Evolutionary conservation across 2,329 filamentous ascomycete species (phyloP), one percentile per base, ranked within the genome.

Genomic region (Ustulina deusta): DNA sequence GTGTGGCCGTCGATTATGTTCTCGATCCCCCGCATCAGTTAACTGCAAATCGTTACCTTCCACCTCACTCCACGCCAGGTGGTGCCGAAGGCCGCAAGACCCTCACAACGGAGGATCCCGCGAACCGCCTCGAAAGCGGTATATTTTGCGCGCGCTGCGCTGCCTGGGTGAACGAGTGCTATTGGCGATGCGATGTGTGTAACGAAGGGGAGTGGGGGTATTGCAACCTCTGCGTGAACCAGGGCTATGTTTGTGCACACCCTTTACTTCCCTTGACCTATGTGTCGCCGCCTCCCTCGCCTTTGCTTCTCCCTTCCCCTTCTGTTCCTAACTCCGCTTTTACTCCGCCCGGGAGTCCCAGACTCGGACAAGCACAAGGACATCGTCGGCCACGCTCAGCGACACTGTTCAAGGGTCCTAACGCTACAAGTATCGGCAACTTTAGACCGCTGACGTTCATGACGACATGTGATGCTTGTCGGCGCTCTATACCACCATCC

Each of bases 181-280:
- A 93, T 79, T 98, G 94, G 95, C 90, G 92, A 69, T 98, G 95
- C 78, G 89, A 91, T 66, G 79, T 86, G 29, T 98, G 95, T 81
- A 97, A 97, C 74, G 90, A 96, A 69, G 95, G 93, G 5, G 94
- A 97, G 76, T 98, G 94, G 94, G 95, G 95, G 0, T 97, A 93
- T 77, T 98, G 95, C 80, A 93, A 94, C 74, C 82, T 86, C 68
- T 98, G 95, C 72, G 93, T 97, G 34, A 94, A 95, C 66, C 89
- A 91, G 78, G 94, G 93, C 17, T 86, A 86, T 67, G 91, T 90
- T 67, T 98, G 95, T 79, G 92, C 90, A 0, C 95, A 98, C 76
- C 85, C 91, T 6, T 84, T 98, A 0, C 83, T 97, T 0, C 93
- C 94, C 0, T 83, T 97, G 51, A 87, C 90, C 0, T 91, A 93